phyloP scores from a whole-genome alignment of 257 asterid genomes.

The Nemophila menziesii region DNA sequence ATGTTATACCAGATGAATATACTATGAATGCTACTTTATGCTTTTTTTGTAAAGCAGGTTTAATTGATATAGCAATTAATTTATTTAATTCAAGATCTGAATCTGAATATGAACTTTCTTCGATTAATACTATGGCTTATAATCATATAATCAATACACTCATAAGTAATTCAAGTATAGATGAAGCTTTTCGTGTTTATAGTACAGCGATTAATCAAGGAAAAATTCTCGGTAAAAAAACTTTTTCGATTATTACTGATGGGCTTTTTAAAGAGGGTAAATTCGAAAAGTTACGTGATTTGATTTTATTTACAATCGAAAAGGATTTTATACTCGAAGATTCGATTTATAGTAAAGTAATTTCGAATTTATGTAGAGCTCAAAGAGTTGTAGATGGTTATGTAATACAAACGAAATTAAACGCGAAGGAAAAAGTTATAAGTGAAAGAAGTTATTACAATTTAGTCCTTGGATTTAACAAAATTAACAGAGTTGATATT shows the following conservation, averaged over 20 bases:
- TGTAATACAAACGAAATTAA: constrained; percentile 38
- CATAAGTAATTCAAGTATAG: constrained; percentile 38
- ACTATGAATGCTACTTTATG: constrained; percentile 71
- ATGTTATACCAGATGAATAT: constrained; percentile 37
- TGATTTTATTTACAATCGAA: constrained; percentile 37
- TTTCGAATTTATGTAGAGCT: constrained; percentile 46
- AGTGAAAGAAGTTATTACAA: constrained; percentile 33
- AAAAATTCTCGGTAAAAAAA: constrained; percentile 42
- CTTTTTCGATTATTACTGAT: constrained; percentile 41
- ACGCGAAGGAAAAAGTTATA: constrained; percentile 23
- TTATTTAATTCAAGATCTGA: constrained; percentile 58
- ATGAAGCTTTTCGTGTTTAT: constrained; percentile 41
- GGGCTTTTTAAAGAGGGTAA: constrained; percentile 58
- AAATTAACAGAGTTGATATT: constrained; percentile 44
- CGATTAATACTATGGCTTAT: constrained; percentile 63
- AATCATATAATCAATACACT: constrained; percentile 67
- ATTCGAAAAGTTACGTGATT: constrained; percentile 59
- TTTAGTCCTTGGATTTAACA: constrained; percentile 49
- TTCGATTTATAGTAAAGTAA: constrained; percentile 37
- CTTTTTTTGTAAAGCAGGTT: constrained; percentile 73
- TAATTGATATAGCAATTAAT: constrained; percentile 51
- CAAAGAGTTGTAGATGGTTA: constrained; percentile 59
- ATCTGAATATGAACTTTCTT: constrained; percentile 57
- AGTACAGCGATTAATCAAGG: constrained; percentile 46
- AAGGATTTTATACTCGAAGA: constrained; percentile 30